Base-by-base conservation (phyloP, 2,329 filamentous ascomycete genomes). In the Fragosphaeria purpurea region DNA sequence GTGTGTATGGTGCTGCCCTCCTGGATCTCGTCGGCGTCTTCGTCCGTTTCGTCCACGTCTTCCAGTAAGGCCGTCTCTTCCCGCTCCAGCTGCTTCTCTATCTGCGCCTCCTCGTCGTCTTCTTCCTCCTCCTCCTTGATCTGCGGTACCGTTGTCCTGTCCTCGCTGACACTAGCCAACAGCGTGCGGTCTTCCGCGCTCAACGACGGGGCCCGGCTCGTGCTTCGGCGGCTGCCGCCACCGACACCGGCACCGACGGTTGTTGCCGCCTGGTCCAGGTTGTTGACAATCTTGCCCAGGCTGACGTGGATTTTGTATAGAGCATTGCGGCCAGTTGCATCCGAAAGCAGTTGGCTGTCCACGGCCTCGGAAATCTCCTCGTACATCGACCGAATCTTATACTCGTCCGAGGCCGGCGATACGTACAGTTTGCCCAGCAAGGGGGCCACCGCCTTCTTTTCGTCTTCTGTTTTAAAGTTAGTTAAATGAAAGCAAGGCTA, bases 371-470 rank as follows among this genome's bases (percentile, higher is more conserved):
- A 70, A 44, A 84, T 69, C 44, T 79, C 72, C 35, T 74, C 70
- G 63, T 83, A 82, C 38, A 80, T 61, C 40, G 75, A 70, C 56
- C 78, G 70, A 53, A 83, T 69, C 58, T 78, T 79, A 30, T 76
- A 71, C 54, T 80, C 74, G 0, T 73, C 73, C 0, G 81, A 82
- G 1, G 83, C 72, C 0, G 87, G 77, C 1, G 84, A 82, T 45
- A 97, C 76, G 62, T 90, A 82, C 2, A 96, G 73, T 67, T 96
- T 97, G 57, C 82, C 82, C 1, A 97, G 76, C 45, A 96, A 78
- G 0, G 82, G 77, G 33, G 87, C 81, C 8, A 93, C 70, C 1
- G 84, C 76, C 64, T 94, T 96, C 69, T 86, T 88, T 66, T 96
- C 90, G 56, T 95, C 89, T 63, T 86, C 85, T 84, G 61, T 63